Conservation (phyloP, 1,139 yeast species). For the Debaryomyces sp. region DNA sequence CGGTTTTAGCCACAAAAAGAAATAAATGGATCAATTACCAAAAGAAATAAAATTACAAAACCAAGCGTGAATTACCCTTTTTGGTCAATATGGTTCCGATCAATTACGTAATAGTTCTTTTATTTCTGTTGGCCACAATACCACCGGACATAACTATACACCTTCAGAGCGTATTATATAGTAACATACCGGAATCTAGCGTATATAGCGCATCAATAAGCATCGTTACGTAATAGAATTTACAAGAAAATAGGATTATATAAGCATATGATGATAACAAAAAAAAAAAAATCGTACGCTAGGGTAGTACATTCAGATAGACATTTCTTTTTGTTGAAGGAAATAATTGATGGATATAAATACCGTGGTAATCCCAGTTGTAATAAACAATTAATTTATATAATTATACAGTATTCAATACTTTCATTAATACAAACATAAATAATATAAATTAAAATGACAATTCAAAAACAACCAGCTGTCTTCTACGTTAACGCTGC, state of each 20-base stretch:
- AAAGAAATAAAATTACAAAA: neutral
- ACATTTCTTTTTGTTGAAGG: conserved; percentile 1
- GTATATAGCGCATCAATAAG: neutral
- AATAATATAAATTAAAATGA: conserved; percentile 18
- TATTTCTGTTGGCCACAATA: conserved; percentile 1
- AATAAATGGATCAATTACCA: neutral
- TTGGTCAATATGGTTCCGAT: neutral
- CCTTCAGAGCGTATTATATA: neutral
- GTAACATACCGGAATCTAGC: neutral
- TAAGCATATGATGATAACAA: neutral
- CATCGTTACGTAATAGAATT: neutral
- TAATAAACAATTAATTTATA: neutral
- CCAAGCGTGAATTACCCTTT: neutral
- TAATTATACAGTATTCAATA: neutral
- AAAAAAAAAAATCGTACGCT: neutral
- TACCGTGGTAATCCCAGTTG: neutral
- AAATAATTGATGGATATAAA: neutral
- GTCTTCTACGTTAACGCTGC: conserved; percentile 50
- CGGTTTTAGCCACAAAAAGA: neutral
- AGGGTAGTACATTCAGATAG: neutral
- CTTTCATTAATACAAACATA: neutral
- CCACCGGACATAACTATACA: neutral
- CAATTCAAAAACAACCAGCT: conserved; percentile 45
- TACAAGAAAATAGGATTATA: neutral
- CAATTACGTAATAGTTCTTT: conserved; percentile 2